Percentiles rank a stretch among this genome's conserved stretches.
Conservation (phyloP, 306 rosid species). For the Gillenia trifoliata region DNA sequence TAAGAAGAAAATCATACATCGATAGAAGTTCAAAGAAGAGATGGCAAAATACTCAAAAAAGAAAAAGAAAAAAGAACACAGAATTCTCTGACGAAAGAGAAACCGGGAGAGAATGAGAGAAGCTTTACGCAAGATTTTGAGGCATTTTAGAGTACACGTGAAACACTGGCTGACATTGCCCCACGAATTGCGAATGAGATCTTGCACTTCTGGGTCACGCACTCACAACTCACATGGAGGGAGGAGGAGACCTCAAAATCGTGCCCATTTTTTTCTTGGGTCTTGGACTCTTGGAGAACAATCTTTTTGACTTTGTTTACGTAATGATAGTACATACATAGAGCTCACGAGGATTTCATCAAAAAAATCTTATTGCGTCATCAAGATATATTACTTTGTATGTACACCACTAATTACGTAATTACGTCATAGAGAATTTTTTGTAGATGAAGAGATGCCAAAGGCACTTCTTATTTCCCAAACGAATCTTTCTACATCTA, state of each 20-base stretch:
- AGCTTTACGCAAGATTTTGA: background rate
- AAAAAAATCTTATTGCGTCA: background rate
- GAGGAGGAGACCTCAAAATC: background rate
- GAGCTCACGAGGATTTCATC: background rate
- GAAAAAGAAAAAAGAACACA: background rate
- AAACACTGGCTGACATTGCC: slow-evolving; percentile 34
- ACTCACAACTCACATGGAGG: slow-evolving; percentile 13
- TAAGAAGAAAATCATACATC: too few relatives aligned
- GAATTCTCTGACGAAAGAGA: background rate
- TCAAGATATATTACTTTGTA: too few relatives aligned
- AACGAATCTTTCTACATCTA: too few relatives aligned
- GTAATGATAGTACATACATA: too few relatives aligned
- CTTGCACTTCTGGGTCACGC: slow-evolving; percentile 1
- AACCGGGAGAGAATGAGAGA: background rate
- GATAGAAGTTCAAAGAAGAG: too few relatives aligned
- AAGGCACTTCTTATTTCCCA: background rate
- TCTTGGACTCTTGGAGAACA: background rate
- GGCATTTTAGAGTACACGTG: slow-evolving; percentile 43
- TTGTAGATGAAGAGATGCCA: background rate
- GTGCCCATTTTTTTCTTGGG: background rate
- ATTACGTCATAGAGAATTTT: too few relatives aligned
- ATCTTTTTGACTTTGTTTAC: background rate
- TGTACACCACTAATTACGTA: background rate
- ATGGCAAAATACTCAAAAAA: too few relatives aligned
- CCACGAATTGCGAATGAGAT: slow-evolving; percentile 31